Evolutionary conservation across 1,284 basidiomycete species (phyloP), one percentile per base, ranked within the genome.

Genomic region (Ceratorhiza oryzae-sativae): DNA sequence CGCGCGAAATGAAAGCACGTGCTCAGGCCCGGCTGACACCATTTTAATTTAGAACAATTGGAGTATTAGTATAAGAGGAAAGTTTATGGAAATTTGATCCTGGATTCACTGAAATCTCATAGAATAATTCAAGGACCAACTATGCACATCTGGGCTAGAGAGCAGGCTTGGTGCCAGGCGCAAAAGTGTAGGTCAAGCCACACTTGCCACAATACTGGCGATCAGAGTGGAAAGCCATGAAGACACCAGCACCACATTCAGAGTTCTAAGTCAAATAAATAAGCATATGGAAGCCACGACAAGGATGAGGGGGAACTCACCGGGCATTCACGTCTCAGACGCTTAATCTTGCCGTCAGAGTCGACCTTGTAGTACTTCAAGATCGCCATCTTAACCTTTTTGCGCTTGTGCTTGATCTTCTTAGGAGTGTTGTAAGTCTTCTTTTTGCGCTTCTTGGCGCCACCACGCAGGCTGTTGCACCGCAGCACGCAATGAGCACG

Each of bases 371-470:
- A 98, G 88, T 97, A 98, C 86, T 98, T 98, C 82, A 99, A 87
- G 86, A 98, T 96, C 79, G 95, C 86, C 96, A 87, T 86, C 86
- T 97, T 99, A 87, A 98, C 95, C 88, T 98, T 97, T 88, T 97
- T 97, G 83, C 92, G 91, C 91, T 98, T 98, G 88, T 98, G 96
- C 91, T 98, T 98, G 88, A 98, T 90, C 88, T 98, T 98, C 91
- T 99, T 99, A 84, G 97, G 97, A 81, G 95, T 97, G 82, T 88
- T 95, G 93, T 97, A 97, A 73, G 94, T 95, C 90, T 98, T 98
- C 89, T 98, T 99, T 90, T 99, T 99, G 83, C 97, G 90, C 91
- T 98, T 98, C 93, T 97, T 97, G 77, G 91, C 94, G 87, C 94
- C 95, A 87, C 94, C 94, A 84, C 94, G 94, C 63, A 97, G 92